These are phyloP conservation scores for Hemerocallis citrina DNA, from an alignment of 106 monocot species.

Conservation along the genomic window DNA sequence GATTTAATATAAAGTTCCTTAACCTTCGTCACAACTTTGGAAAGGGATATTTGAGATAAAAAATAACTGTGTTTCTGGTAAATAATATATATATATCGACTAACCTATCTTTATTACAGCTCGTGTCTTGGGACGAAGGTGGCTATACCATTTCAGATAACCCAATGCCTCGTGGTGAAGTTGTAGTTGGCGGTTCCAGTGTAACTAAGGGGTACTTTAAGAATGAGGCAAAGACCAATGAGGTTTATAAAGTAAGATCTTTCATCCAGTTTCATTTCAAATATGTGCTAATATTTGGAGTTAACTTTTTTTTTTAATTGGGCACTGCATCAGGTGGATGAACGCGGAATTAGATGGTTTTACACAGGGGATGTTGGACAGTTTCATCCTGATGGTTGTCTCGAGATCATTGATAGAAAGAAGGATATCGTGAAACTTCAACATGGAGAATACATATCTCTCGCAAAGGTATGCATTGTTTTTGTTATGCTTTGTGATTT, in stretches of 20 bases:
- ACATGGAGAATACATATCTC: slow-evolving; percentile 93
- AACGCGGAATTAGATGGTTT: slow-evolving; percentile 84
- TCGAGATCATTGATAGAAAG: slow-evolving; percentile 89
- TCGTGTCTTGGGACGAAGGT: slow-evolving; percentile 64
- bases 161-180: slow-evolving; percentile 95
- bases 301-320: not conserved
- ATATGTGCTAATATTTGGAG: not conserved
- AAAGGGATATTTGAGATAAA: too few relatives aligned
- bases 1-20: too few relatives aligned
- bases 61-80: not conserved
- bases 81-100: too few relatives aligned
- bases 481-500: too few relatives aligned
- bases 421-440: slow-evolving; percentile 98
- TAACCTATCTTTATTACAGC: not conserved
- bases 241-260: slow-evolving; percentile 76
- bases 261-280: not conserved
- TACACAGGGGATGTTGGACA: slow-evolving; percentile 83
- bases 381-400: slow-evolving; percentile 25
- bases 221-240: slow-evolving; percentile 84
- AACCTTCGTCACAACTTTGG: too few relatives aligned
- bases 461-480: slow-evolving; percentile 77
- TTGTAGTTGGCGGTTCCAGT: slow-evolving; percentile 90
- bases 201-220: slow-evolving; percentile 91
- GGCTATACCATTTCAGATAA: slow-evolving; percentile 69
- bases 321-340: slow-evolving; percentile 43